phyloP scores from a whole-genome alignment of 2,329 filamentous ascomycete species.

The Ophiocordyceps camponoti-saundersi region DNA sequence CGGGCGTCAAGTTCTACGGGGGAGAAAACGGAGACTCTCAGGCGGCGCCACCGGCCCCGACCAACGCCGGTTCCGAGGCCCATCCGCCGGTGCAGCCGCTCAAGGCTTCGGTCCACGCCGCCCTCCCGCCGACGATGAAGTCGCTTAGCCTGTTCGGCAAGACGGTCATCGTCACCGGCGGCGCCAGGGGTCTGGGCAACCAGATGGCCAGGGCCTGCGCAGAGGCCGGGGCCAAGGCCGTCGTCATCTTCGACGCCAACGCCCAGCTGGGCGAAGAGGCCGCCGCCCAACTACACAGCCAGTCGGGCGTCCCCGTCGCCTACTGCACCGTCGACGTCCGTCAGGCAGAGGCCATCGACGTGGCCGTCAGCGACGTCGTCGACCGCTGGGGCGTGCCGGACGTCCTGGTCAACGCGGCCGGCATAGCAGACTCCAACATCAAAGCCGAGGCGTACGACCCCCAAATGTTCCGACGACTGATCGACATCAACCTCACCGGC shows the following conservation, averaged over 20 bases:
- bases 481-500: constrained; percentile 70
- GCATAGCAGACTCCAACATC: constrained; percentile 73
- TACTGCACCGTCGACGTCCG: constrained; percentile 71
- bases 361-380: constrained; percentile 49
- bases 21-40: neutral
- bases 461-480: constrained; percentile 59
- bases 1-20: neutral
- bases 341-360: constrained; percentile 51
- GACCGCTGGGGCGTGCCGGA: constrained; percentile 53
- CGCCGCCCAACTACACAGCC: constrained; percentile 50
- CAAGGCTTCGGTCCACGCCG: constrained; percentile 31
- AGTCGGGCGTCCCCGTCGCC: constrained; percentile 55
- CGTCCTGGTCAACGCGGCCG: constrained; percentile 64
- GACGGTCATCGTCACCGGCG: constrained; percentile 57
- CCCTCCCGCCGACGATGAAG: constrained; percentile 47
- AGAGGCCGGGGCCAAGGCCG: constrained; percentile 56
- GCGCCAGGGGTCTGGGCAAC: constrained; percentile 61
- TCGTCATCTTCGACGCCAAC: constrained; percentile 64
- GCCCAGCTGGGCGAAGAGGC: constrained; percentile 56
- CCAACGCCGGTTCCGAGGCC: neutral
- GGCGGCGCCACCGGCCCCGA: neutral
- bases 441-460: constrained; percentile 63
- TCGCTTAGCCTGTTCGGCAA: constrained; percentile 55
- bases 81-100: constrained; percentile 34
- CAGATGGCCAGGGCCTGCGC: constrained; percentile 64